Evolutionary conservation across 1,139 yeast species (phyloP).

Genomic region (Sugiyamaella xylanicola): DNA sequence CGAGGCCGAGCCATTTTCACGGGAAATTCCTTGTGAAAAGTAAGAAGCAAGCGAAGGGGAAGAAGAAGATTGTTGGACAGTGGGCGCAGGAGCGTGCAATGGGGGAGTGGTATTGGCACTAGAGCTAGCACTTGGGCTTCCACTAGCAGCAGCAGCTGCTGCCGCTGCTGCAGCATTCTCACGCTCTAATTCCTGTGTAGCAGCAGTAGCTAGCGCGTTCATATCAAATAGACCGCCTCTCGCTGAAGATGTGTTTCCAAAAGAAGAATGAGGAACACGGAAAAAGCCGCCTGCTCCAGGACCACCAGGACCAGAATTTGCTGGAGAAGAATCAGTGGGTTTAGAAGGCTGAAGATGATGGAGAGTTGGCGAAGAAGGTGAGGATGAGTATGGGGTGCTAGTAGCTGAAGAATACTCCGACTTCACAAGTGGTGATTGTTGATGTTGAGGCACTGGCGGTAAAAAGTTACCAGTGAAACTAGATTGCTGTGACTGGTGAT

Average conservation of each 20-base stretch:
- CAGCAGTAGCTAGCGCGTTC: conserved; percentile 78
- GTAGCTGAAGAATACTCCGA: conserved; percentile 20
- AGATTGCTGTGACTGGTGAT: conserved; percentile 14
- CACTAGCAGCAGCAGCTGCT: conserved; percentile 16
- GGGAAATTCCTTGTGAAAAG: conserved; percentile 40
- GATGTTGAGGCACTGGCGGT: conserved; percentile 19
- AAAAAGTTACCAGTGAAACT: neutral
- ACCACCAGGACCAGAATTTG: conserved; percentile 6
- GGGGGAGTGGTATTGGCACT: conserved; percentile 24
- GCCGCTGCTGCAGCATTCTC: conserved; percentile 36
- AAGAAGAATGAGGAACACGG: conserved; percentile 33
- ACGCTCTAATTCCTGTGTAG: conserved; percentile 71
- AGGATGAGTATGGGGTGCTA: conserved; percentile 28
- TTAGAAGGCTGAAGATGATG: conserved; percentile 21
- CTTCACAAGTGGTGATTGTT: conserved; percentile 19
- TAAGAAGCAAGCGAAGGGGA: conserved; percentile 67
- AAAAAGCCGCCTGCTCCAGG: conserved; percentile 23
- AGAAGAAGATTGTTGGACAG: conserved; percentile 54
- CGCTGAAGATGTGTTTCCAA: conserved; percentile 25
- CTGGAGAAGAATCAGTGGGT: conserved; percentile 12
- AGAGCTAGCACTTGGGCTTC: conserved; percentile 5
- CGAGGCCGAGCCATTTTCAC: conserved; percentile 19
- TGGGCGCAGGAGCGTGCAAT: conserved; percentile 14
- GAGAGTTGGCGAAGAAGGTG: conserved; percentile 31
- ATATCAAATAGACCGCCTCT: conserved; percentile 54